Conservation (phyloP, 306 rosid species). For the Adenanthera pavonina region DNA sequence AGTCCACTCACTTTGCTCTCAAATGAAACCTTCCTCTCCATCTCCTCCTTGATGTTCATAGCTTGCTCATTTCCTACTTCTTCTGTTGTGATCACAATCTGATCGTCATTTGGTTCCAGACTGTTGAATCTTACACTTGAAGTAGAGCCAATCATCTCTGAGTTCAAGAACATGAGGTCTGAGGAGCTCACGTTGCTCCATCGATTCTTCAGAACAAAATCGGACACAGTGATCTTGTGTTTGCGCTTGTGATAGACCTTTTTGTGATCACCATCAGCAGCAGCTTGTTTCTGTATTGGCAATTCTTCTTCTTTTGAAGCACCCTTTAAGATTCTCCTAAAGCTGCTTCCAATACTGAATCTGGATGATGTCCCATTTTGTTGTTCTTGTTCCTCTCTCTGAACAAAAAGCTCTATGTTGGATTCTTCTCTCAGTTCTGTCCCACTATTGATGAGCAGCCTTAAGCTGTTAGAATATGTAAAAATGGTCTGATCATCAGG, state of each 20-base stretch:
- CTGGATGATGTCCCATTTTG: slow-evolving; percentile 69
- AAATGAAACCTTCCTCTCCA: slow-evolving; percentile 67
- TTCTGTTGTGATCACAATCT: background rate
- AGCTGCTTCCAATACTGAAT: slow-evolving; percentile 88
- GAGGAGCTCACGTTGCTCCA: slow-evolving; percentile 94
- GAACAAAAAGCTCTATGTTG: slow-evolving; percentile 75
- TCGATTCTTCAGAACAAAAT: slow-evolving; percentile 74
- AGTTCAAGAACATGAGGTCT: slow-evolving; percentile 81
- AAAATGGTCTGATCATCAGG: slow-evolving; percentile 64
- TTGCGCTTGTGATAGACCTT: slow-evolving; percentile 67
- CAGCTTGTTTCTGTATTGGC: slow-evolving; percentile 46
- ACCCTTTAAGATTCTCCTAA: slow-evolving; percentile 58
- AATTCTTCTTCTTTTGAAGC: slow-evolving; percentile 51
- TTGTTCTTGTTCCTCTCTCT: slow-evolving; percentile 81
- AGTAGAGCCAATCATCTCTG: slow-evolving; percentile 65
- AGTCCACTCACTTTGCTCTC: slow-evolving; percentile 59
- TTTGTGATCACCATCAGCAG: slow-evolving; percentile 35
- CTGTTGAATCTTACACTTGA: slow-evolving; percentile 72
- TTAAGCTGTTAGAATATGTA: slow-evolving; percentile 69
- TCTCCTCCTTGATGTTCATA: slow-evolving; percentile 65
- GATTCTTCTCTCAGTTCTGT: slow-evolving; percentile 67
- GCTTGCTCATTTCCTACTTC: slow-evolving; percentile 47
- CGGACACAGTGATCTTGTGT: slow-evolving; percentile 76
- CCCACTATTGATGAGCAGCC: slow-evolving; percentile 49
- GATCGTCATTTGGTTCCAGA: slow-evolving; percentile 34